Evolutionary conservation across 768 basidiomycete genomes (phyloP).

Genomic region (Goffeauzyma gilvescens): DNA sequence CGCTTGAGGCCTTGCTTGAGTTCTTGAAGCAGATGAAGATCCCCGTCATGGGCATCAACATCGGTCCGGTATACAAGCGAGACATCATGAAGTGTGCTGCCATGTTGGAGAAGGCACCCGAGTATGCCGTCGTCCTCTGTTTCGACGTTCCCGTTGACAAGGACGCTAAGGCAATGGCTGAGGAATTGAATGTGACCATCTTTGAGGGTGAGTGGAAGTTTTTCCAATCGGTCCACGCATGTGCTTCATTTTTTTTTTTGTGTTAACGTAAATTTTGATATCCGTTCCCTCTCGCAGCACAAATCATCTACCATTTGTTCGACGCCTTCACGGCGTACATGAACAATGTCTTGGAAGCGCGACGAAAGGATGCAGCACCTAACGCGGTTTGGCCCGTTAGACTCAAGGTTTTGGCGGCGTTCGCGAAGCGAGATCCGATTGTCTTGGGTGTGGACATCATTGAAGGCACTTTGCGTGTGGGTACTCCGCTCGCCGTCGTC

Average conservation of each 20-base stretch:
- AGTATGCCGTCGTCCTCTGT: constrained; percentile 82
- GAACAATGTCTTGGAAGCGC: constrained; percentile 75
- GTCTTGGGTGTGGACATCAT: constrained; percentile 91
- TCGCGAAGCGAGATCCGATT: constrained; percentile 92
- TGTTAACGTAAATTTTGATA: not conserved
- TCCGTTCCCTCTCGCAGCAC: constrained; percentile 47
- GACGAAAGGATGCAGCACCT: constrained; percentile 73
- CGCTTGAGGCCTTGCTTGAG: constrained; percentile 85
- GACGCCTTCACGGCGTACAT: constrained; percentile 93
- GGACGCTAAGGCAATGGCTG: constrained; percentile 75
- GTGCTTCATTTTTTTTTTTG: not conserved
- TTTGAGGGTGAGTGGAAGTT: constrained; percentile 55
- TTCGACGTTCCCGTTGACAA: constrained; percentile 91
- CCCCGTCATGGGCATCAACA: constrained; percentile 90
- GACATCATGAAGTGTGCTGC: constrained; percentile 80
- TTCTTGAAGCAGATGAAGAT: constrained; percentile 92
- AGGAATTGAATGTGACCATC: constrained; percentile 79
- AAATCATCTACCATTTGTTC: constrained; percentile 96
- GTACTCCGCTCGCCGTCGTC: constrained; percentile 88
- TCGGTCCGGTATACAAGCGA: constrained; percentile 88
- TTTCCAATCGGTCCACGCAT: not conserved
- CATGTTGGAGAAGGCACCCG: constrained; percentile 91
- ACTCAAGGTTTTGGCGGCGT: constrained; percentile 77
- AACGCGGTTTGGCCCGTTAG: constrained; percentile 94
- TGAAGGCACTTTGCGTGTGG: constrained; percentile 73